Conservation (phyloP, 2,329 filamentous ascomycete species). For the Clarireedia hainanense region DNA sequence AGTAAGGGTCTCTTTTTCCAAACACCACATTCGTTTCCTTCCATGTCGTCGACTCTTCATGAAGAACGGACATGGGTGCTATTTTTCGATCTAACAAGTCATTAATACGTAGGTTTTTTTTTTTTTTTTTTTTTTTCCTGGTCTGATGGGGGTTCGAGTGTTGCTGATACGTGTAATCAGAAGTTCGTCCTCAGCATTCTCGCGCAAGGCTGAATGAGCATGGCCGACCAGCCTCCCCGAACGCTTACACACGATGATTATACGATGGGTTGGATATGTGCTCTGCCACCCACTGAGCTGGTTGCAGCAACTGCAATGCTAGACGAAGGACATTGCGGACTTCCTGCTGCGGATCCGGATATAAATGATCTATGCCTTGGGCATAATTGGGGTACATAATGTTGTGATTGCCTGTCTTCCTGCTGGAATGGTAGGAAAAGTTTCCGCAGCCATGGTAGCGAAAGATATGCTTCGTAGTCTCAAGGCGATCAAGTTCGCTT, state of each 20-base stretch:
- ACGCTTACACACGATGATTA: slow-evolving; percentile 5
- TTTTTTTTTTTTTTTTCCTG: too few relatives aligned
- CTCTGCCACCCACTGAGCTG: slow-evolving; percentile 13
- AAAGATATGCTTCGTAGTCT: slow-evolving; percentile 24
- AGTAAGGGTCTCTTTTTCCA: too few relatives aligned
- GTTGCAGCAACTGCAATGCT: slow-evolving; percentile 14
- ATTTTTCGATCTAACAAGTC: too few relatives aligned
- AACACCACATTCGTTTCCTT: too few relatives aligned
- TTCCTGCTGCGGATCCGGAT: slow-evolving; percentile 8
- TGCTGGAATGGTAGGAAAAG: slow-evolving; percentile 22
- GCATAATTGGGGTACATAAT: slow-evolving; percentile 15
- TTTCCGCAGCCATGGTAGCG: slow-evolving; percentile 29
- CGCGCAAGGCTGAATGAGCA: not conserved
- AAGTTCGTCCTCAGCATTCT: too few relatives aligned
- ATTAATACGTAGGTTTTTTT: too few relatives aligned
- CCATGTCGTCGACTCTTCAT: too few relatives aligned
- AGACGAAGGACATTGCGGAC: slow-evolving; percentile 13
- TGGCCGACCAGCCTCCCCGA: not conserved
- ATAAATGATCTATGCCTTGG: slow-evolving; percentile 15
- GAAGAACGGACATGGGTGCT: too few relatives aligned
- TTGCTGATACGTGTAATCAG: too few relatives aligned
- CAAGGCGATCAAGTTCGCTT: slow-evolving; percentile 29
- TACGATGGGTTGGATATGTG: slow-evolving; percentile 20
- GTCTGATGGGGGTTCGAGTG: too few relatives aligned
- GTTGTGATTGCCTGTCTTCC: slow-evolving; percentile 19